phyloP scores from a whole-genome alignment of 345 rosid genomes.

The Arabis hirsuta region DNA sequence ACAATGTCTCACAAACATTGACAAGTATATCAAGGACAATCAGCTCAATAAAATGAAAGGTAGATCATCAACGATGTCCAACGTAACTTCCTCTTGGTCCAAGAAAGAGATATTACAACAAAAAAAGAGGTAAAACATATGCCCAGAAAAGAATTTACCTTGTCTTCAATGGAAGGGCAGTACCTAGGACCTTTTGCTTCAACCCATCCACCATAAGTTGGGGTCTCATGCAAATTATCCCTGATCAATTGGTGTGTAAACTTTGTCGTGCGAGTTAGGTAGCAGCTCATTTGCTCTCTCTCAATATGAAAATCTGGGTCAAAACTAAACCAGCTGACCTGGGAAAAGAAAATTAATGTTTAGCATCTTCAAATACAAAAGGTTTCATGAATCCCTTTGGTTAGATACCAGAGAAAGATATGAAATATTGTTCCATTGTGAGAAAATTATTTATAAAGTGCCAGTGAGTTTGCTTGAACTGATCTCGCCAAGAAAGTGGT shows the following conservation, averaged over 20 bases:
- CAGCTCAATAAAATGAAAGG: conserved; percentile 12
- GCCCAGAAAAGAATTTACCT: conserved; percentile 51
- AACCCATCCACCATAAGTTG: conserved; percentile 99
- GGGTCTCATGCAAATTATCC: conserved; percentile 95
- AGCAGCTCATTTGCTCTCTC: conserved; percentile 97
- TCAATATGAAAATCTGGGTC: conserved; percentile 84
- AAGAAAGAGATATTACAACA: conserved; percentile 18
- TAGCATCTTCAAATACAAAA: conserved; percentile 35
- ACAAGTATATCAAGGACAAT: conserved; percentile 15
- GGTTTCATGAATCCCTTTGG: conserved; percentile 17
- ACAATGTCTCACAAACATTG: conserved; percentile 21
- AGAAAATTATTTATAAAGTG: not conserved
- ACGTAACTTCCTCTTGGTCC: conserved; percentile 17
- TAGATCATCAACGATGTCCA: too few relatives aligned
- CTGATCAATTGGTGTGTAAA: conserved; percentile 81
- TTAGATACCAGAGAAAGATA: conserved; percentile 15
- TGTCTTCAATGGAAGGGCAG: conserved; percentile 98
- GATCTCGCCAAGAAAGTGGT: not conserved
- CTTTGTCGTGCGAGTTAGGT: conserved; percentile 87
- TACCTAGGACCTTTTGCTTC: conserved; percentile 99
- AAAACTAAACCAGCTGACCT: conserved; percentile 98
- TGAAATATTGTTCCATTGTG: not conserved
- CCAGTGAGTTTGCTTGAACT: conserved; percentile 11
- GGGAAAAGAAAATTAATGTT: conserved; percentile 36
- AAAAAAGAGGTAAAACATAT: conserved; percentile 13